Evolutionary conservation across 164 flowering plant species (phyloP).

Genomic region (Chimonanthus praecox): DNA sequence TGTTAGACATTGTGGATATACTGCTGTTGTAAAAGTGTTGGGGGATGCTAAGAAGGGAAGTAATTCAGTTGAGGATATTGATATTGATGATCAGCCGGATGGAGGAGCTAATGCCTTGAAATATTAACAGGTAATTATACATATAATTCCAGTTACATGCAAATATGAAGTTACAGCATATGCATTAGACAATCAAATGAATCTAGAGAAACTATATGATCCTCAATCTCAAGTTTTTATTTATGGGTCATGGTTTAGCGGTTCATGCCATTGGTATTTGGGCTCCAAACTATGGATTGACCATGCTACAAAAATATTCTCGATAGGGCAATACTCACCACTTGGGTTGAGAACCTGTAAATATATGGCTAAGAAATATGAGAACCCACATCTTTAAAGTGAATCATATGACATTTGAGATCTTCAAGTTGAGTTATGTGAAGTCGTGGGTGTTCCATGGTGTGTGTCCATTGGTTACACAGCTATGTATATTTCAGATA

Average conservation of each 20-base stretch:
- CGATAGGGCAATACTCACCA: background rate
- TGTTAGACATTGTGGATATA: slow-evolving; percentile 67
- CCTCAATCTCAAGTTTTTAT: background rate
- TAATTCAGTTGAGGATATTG: slow-evolving; percentile 34
- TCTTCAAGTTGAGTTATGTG: background rate
- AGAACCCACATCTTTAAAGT: background rate
- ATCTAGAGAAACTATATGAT: background rate
- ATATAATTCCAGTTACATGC: background rate
- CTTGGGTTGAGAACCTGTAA: background rate
- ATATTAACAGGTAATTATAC: slow-evolving; percentile 53
- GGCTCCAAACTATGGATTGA: background rate
- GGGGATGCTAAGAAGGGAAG: slow-evolving; percentile 41
- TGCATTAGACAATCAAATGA: background rate
- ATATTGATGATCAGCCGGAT: slow-evolving; percentile 72
- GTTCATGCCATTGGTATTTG: background rate
- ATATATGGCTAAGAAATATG: background rate
- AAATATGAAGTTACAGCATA: background rate
- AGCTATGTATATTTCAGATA: background rate
- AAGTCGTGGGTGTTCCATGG: background rate
- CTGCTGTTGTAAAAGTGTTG: slow-evolving; percentile 58
- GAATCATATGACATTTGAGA: background rate
- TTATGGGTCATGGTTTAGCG: background rate
- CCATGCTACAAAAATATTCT: background rate
- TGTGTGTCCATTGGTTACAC: background rate
- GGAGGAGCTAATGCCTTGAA: slow-evolving; percentile 94